Evolutionary conservation across 352 stramenopile species (phyloP), one percentile per base, ranked within the genome.

Genomic region (Pythium scleroteichum): DNA sequence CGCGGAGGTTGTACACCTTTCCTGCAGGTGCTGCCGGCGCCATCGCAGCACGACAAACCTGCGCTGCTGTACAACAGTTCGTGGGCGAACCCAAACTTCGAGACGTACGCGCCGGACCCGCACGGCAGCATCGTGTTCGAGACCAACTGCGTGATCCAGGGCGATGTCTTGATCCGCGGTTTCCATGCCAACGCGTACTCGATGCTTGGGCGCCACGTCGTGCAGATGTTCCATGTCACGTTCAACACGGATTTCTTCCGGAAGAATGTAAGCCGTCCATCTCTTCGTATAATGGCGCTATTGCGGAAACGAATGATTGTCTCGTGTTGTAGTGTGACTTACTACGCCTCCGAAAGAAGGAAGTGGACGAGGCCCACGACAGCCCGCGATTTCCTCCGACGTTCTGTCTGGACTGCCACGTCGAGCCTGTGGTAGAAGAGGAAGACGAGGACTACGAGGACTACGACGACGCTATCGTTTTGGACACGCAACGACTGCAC

Each of bases 211-310:
- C 90, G 88, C 62, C 78, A 92, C 68, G 82, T 91, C 53, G 75
- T 86, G 42, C 87, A 90, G 57, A 90, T 94, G 77, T 92, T 92
- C 65, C 85, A 94, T 70, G 84, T 94, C 44, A 91, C 80, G 13
- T 90, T 94, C 54, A 85, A 92, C 59, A 94, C 85, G 2, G 83
- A 90, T 47, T 92, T 92, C 59, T 80, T 91, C 45, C 81, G 82
- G 52, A 83, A 85, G 47, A 69, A 82, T 40, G 81, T 90, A 73
- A n/a, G 39, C 33, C n/a, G n/a, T n/a, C n/a, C n/a, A n/a, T n/a
- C n/a, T n/a, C n/a, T n/a, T n/a, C n/a, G n/a, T n/a, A n/a, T n/a
- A n/a, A n/a, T n/a, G n/a, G n/a, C n/a, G n/a, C n/a, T n/a, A n/a
- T 49, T n/a, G 33, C 14, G 33, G 33, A 39, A 8, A 39, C 33